These are phyloP conservation scores for Murraya paniculata DNA, from an alignment of 345 rosid genomes.

Conservation along the genomic window DNA sequence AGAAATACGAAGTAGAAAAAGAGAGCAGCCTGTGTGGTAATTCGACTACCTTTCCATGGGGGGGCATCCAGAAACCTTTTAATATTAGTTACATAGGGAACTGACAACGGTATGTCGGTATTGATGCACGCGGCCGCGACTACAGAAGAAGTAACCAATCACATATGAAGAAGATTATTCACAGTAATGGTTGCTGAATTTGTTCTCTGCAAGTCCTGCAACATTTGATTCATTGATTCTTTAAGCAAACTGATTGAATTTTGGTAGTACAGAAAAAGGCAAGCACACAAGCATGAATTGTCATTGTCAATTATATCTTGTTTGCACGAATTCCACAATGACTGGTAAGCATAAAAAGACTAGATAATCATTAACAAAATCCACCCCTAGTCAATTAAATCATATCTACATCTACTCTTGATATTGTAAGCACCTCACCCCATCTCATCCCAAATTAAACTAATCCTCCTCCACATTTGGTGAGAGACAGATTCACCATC, in stretches of 20 bases:
- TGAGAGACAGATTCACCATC: no score
- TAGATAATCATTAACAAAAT: no score
- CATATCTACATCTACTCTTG: no score
- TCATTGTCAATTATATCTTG: conserved; percentile 1
- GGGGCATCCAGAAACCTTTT: conserved; percentile 24
- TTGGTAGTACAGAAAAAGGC: not conserved
- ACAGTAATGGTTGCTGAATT: conserved; percentile 87
- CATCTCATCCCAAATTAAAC: not conserved
- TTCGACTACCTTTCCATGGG: conserved; percentile 15
- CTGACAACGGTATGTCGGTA: not conserved
- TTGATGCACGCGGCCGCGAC: conserved; percentile 1
- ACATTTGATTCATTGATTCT: conserved; percentile 4
- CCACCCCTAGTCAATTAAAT: no score
- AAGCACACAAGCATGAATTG: not conserved
- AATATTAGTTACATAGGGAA: conserved; percentile 11
- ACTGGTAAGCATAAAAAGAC: not conserved
- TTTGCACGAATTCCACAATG: not conserved
- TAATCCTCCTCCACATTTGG: not conserved
- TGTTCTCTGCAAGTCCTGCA: conserved; percentile 97
- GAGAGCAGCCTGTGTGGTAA: conserved; percentile 13
- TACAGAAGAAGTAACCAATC: conserved; percentile 16
- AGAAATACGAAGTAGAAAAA: conserved; percentile 1
- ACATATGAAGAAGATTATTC: conserved; percentile 98
- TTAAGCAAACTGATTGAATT: not conserved
- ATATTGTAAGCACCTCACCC: no score